Percentiles rank a stretch among this genome's conserved stretches.
phyloP scores from a whole-genome alignment of 805 yeast genomes.

The Citeromyces matritensis region DNA sequence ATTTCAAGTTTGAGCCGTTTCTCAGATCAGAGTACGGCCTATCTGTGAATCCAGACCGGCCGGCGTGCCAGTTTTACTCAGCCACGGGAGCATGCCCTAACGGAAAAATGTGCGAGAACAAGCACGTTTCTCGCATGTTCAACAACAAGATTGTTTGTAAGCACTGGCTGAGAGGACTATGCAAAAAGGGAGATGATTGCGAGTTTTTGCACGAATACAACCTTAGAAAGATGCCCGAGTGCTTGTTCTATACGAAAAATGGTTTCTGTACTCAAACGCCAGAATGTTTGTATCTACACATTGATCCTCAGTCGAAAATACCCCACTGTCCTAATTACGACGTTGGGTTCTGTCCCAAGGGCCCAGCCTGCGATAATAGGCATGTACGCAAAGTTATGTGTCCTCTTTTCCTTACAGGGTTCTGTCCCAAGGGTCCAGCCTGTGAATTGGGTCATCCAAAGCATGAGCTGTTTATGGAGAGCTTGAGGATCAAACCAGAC shows the following conservation, averaged over 20 bases:
- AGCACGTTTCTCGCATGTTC: constrained; percentile 52
- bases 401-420: constrained; percentile 73
- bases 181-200: constrained; percentile 93
- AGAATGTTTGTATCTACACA: constrained; percentile 85
- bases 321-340: constrained; percentile 79
- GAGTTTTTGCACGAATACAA: constrained; percentile 94
- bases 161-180: constrained; percentile 95
- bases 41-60: constrained; percentile 80
- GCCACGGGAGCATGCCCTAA: constrained; percentile 69
- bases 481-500: constrained; percentile 27
- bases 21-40: constrained; percentile 67
- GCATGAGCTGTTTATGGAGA: constrained; percentile 36
- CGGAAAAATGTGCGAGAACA: constrained; percentile 75
- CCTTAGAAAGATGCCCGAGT: constrained; percentile 91
- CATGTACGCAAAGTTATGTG: constrained; percentile 71
- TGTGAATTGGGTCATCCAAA: constrained; percentile 79
- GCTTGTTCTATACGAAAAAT: constrained; percentile 69
- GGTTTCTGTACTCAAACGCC: constrained; percentile 87
- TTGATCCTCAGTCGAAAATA: constrained; percentile 79
- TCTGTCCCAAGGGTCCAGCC: constrained; percentile 78
- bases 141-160: constrained; percentile 83
- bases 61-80: constrained; percentile 62
- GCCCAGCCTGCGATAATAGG: constrained; percentile 71
- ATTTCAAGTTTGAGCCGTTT: constrained; percentile 64
- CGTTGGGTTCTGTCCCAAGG: constrained; percentile 83